Evolutionary conservation across 768 basidiomycete genomes (phyloP).

Genomic region (Lepiota subincarnata): DNA sequence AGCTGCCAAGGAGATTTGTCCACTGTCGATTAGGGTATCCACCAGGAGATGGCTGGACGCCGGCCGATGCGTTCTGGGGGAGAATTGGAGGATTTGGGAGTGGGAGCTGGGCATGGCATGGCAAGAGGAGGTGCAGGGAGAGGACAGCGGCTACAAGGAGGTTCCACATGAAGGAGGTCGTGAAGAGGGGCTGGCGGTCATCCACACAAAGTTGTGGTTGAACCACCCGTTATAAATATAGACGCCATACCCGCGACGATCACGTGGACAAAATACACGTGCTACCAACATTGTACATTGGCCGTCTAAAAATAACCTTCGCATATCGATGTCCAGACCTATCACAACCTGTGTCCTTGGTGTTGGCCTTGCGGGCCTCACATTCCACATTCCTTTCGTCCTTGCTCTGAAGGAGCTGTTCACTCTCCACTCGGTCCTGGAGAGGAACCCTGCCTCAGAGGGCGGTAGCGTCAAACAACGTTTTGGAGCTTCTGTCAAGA

Average conservation of each 20-base stretch:
- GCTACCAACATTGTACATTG: not conserved
- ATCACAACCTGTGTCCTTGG: constrained; percentile 73
- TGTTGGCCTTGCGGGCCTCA: constrained; percentile 70
- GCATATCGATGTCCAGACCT: constrained; percentile 33
- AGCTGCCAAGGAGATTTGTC: constrained; percentile 74
- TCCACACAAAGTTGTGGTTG: constrained; percentile 17
- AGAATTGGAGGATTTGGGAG: constrained; percentile 62
- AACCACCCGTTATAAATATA: constrained; percentile 1
- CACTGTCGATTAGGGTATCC: constrained; percentile 70
- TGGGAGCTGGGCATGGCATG: constrained; percentile 47
- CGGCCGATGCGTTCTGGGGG: constrained; percentile 56
- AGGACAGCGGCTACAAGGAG: constrained; percentile 22
- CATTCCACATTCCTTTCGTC: constrained; percentile 81
- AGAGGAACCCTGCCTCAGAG: constrained; percentile 58
- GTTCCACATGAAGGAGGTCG: constrained; percentile 20
- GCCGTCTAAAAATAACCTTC: not conserved
- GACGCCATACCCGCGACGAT: not conserved
- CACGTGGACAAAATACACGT: not conserved
- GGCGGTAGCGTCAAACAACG: constrained; percentile 64
- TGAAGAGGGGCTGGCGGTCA: constrained; percentile 14
- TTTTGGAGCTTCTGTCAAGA: constrained; percentile 54
- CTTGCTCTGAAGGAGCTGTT: constrained; percentile 68
- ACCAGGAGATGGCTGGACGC: constrained; percentile 44
- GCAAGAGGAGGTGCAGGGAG: constrained; percentile 19
- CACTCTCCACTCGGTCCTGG: constrained; percentile 68